Evolutionary conservation across 2,329 filamentous ascomycete species (phyloP).

Genomic region (Penicillium expansum): DNA sequence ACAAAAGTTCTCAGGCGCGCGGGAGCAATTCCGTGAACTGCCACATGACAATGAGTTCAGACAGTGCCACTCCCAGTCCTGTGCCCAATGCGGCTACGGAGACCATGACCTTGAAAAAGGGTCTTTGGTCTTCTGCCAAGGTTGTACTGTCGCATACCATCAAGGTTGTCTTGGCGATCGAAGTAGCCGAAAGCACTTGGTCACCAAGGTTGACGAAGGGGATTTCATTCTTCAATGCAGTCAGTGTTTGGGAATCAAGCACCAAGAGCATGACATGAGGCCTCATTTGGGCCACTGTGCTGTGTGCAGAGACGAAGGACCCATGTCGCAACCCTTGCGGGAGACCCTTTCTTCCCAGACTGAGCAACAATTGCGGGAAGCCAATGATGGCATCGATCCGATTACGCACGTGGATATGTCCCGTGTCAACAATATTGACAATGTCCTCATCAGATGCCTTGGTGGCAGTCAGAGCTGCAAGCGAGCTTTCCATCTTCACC

Average conservation of each 20-base stretch:
- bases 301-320: slow-evolving; percentile 63
- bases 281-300: slow-evolving; percentile 73
- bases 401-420: slow-evolving; percentile 60
- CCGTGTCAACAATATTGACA: slow-evolving; percentile 71
- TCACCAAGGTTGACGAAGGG: slow-evolving; percentile 75
- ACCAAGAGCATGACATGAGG: slow-evolving; percentile 63
- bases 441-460: slow-evolving; percentile 77
- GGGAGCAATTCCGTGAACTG: slow-evolving; percentile 69
- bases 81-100: slow-evolving; percentile 66
- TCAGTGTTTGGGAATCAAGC: slow-evolving; percentile 68
- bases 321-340: slow-evolving; percentile 72
- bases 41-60: slow-evolving; percentile 65
- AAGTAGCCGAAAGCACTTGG: slow-evolving; percentile 74
- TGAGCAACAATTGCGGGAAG: slow-evolving; percentile 77
- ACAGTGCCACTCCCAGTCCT: slow-evolving; percentile 65
- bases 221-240: slow-evolving; percentile 87
- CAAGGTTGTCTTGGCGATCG: slow-evolving; percentile 76
- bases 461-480: slow-evolving; percentile 58
- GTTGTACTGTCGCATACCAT: slow-evolving; percentile 81
- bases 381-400: slow-evolving; percentile 77
- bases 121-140: slow-evolving; percentile 80
- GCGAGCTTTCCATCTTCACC: slow-evolving; percentile 78
- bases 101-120: slow-evolving; percentile 60
- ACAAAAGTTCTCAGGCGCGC: slow-evolving; percentile 56
- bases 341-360: slow-evolving; percentile 69